Percentiles rank a stretch among this genome's conserved stretches.
These are phyloP conservation scores for Lentinula boryana DNA, from an alignment of 768 basidiomycete genomes.

Conservation along the genomic window DNA sequence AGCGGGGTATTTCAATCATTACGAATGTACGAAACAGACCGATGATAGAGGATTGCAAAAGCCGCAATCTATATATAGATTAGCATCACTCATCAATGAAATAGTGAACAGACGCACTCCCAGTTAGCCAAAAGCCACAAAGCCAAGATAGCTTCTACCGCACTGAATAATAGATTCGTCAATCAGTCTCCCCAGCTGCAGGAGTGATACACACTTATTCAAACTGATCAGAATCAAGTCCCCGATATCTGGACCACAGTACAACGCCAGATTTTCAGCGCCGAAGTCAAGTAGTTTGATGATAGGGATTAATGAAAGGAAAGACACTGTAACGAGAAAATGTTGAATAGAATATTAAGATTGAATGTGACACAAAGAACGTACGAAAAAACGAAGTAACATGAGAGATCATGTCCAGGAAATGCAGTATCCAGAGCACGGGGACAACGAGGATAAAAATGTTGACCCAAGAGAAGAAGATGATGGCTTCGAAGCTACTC, in stretches of 20 bases:
- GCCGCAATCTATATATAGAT: constrained; percentile 23
- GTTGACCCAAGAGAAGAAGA: constrained; percentile 34
- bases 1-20: too few species aligned
- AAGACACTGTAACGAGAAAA: constrained; percentile 27
- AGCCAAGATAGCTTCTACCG: constrained; percentile 44
- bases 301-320: constrained; percentile 44
- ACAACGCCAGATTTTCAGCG: constrained; percentile 44
- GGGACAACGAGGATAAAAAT: constrained; percentile 31
- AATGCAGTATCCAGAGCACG: constrained; percentile 18
- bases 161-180: constrained; percentile 20
- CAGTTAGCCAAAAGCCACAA: constrained; percentile 40
- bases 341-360: background rate
- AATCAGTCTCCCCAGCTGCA: background rate
- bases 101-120: constrained; percentile 28
- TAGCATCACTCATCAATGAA: background rate
- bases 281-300: constrained; percentile 45
- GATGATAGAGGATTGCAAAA: constrained; percentile 40
- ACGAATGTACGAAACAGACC: constrained; percentile 17
- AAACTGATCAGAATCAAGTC: constrained; percentile 45
- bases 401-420: constrained; percentile 14
- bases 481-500: constrained; percentile 27
- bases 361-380: constrained; percentile 7
- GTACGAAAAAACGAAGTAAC: constrained; percentile 21
- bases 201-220: constrained; percentile 33
- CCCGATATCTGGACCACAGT: constrained; percentile 42